These are phyloP conservation scores for Rosa persica DNA, from an alignment of 306 rosid genomes.

Conservation along the genomic window DNA sequence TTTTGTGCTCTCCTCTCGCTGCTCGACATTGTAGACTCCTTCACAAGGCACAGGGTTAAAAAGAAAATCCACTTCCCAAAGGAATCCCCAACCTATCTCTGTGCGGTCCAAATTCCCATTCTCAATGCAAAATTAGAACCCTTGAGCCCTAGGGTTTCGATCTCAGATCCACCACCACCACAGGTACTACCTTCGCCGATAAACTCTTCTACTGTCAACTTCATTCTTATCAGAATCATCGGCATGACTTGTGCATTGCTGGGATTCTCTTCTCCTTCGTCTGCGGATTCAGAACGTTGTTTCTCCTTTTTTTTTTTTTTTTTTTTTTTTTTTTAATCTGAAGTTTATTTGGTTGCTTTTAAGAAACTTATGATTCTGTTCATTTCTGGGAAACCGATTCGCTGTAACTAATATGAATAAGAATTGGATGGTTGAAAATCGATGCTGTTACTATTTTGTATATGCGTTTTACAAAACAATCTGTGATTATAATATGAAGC, in stretches of 20 bases:
- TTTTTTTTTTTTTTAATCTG: background rate
- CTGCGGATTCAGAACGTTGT: background rate
- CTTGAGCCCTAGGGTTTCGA: slow-evolving; percentile 9
- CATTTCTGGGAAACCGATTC: background rate
- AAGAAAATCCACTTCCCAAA: background rate
- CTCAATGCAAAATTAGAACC: slow-evolving; percentile 6
- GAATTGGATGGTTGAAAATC: background rate
- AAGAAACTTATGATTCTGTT: background rate
- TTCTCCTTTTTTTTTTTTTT: background rate
- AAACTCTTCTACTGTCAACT: background rate
- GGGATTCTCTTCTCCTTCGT: background rate
- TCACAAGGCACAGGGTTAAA: slow-evolving; percentile 3
- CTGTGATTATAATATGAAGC: background rate
- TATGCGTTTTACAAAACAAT: background rate
- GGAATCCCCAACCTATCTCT: slow-evolving; percentile 5
- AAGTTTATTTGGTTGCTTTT: background rate
- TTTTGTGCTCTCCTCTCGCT: background rate
- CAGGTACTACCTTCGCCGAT: background rate
- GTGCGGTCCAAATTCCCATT: slow-evolving; percentile 6
- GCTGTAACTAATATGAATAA: background rate
- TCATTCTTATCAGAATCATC: background rate
- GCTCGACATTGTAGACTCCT: slow-evolving; percentile 20
- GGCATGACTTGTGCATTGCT: background rate
- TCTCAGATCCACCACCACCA: slow-evolving; percentile 15
- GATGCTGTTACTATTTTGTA: background rate